Evolutionary conservation across 345 rosid genomes (phyloP).

Genomic region (Ceriops tagal): DNA sequence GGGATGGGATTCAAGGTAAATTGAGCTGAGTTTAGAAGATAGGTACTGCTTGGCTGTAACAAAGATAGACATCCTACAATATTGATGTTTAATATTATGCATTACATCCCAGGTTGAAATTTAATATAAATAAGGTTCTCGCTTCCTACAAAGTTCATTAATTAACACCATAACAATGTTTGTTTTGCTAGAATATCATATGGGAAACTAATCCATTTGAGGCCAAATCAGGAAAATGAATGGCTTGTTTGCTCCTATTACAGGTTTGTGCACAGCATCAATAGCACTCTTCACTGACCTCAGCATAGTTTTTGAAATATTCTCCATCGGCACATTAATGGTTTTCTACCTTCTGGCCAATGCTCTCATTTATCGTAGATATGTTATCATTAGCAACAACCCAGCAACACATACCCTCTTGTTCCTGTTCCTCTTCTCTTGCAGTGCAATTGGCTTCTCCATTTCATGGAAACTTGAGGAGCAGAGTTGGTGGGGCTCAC

Average conservation of each 20-base stretch:
- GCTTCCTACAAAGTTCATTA: no score
- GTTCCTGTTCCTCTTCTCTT: constrained; percentile 73
- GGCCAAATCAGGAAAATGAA: neutral
- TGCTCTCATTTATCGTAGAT: constrained; percentile 72
- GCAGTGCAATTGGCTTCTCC: constrained; percentile 53
- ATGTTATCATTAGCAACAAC: constrained; percentile 43
- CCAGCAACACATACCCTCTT: constrained; percentile 51
- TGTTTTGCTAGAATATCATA: no score
- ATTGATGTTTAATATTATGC: no score
- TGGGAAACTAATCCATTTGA: no score
- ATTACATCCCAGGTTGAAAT: no score
- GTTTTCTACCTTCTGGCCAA: constrained; percentile 90
- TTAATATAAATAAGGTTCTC: no score
- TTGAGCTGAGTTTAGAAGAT: no score
- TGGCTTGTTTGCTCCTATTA: constrained; percentile 11
- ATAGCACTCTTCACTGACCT: constrained; percentile 86
- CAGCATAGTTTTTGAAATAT: constrained; percentile 56
- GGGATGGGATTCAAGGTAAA: no score
- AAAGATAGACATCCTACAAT: no score
- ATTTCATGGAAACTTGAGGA: constrained; percentile 58
- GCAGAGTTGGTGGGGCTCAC: constrained; percentile 47
- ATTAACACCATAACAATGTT: no score
- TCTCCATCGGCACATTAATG: constrained; percentile 72
- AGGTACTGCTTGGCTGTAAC: no score
- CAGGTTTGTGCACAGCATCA: constrained; percentile 90